These are phyloP conservation scores for Euphorbia tirucalli DNA, from an alignment of 345 rosid species.

Conservation along the genomic window DNA sequence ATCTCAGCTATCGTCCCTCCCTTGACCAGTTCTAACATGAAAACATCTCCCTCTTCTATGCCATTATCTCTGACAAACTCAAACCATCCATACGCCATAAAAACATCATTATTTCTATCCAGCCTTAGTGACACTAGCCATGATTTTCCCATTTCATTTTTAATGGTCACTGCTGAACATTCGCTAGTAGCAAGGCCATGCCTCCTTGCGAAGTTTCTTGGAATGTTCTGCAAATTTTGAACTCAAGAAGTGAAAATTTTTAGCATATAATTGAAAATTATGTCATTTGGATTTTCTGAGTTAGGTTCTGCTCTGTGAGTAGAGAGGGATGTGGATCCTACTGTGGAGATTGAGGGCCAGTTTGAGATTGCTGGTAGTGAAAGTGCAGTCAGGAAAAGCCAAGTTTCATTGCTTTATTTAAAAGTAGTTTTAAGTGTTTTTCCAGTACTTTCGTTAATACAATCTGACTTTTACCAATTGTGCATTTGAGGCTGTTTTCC, in stretches of 20 bases:
- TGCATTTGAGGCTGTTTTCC: no score
- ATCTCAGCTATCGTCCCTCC: slow-evolving; percentile 2
- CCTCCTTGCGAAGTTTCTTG: neutral
- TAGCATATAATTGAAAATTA: neutral
- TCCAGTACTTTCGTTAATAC: no score
- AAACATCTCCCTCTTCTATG: slow-evolving; percentile 6
- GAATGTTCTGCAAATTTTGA: slow-evolving; percentile 15
- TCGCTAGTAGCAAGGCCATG: neutral
- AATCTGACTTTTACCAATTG: no score
- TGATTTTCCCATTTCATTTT: slow-evolving; percentile 10
- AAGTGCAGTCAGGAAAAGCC: no score
- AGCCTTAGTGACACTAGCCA: neutral
- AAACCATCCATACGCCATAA: neutral
- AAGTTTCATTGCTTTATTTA: no score
- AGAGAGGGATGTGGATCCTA: no score
- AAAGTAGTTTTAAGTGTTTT: no score
- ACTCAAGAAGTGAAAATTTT: neutral
- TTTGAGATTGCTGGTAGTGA: no score
- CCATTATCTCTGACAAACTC: slow-evolving; percentile 5
- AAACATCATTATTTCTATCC: neutral
- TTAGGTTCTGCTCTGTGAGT: no score
- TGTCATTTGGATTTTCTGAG: no score
- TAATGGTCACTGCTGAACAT: slow-evolving; percentile 7
- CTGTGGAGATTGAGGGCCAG: no score
- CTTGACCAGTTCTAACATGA: slow-evolving; percentile 10